Evolutionary conservation across 2,329 filamentous ascomycete genomes (phyloP).

Genomic region (Verticillium isaacii): DNA sequence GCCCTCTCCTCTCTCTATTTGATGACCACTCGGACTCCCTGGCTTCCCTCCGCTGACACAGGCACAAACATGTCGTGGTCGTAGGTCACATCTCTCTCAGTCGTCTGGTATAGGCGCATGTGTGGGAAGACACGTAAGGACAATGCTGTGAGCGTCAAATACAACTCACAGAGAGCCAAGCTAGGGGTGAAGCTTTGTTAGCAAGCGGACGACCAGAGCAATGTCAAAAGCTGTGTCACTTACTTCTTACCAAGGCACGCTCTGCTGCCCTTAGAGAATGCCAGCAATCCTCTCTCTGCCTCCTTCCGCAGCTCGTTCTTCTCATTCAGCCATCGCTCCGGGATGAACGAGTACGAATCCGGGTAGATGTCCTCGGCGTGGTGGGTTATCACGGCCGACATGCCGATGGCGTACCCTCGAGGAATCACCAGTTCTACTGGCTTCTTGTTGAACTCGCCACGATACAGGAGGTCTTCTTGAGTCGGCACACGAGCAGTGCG

Average conservation of each 20-base stretch:
- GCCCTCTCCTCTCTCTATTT: not conserved
- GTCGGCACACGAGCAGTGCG: slow-evolving; percentile 20
- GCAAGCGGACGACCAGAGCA: not conserved
- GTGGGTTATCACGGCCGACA: slow-evolving; percentile 31
- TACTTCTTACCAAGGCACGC: slow-evolving; percentile 36
- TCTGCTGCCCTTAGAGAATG: slow-evolving; percentile 35
- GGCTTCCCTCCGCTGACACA: not conserved
- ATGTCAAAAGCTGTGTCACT: not conserved
- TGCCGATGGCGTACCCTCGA: slow-evolving; percentile 29
- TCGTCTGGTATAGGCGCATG: slow-evolving; percentile 23
- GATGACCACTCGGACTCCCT: not conserved
- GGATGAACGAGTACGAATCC: slow-evolving; percentile 30
- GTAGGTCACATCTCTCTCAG: slow-evolving; percentile 19
- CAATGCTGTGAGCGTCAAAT: slow-evolving; percentile 14
- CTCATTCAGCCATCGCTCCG: slow-evolving; percentile 34
- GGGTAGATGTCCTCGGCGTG: slow-evolving; percentile 31
- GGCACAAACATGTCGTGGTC: slow-evolving; percentile 21
- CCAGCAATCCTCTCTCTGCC: slow-evolving; percentile 22
- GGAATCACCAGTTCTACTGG: slow-evolving; percentile 24
- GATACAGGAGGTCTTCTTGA: slow-evolving; percentile 23
- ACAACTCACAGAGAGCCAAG: slow-evolving; percentile 18
- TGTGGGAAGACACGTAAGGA: slow-evolving; percentile 17
- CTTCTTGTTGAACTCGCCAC: slow-evolving; percentile 17
- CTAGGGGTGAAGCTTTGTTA: slow-evolving; percentile 9
- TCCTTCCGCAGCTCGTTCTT: slow-evolving; percentile 4